Evolutionary conservation across 768 basidiomycete genomes (phyloP), one percentile per base, ranked within the genome.

Genomic region (Lactarius quietus): DNA sequence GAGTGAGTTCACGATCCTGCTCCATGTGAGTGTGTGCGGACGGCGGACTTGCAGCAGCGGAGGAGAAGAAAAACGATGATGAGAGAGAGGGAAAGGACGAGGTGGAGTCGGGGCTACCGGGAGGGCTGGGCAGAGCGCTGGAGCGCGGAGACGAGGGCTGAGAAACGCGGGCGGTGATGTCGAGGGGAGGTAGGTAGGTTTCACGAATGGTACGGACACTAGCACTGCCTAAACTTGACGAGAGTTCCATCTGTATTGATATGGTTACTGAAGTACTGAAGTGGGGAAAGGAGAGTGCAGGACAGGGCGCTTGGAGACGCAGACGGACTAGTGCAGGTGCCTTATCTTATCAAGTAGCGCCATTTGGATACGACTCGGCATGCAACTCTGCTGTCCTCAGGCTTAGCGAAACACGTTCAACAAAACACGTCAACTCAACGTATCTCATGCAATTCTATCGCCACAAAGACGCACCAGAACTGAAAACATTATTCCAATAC

Each of bases 41-140:
- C 0, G 83, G 84, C 3, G 85, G 88, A 67, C 86, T 88, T 1
- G 84, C 84, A 15, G 86, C 86, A 0, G 83, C 86, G 12, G 88
- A 90, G 36, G 87, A 89, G 77, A 89, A 90, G 77, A 90, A 88
- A 80, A 89, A 89, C 1, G 87, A 88, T 1, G 87, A 89, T 20
- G 85, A 83, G 15, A 89, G 84, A 1, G 87, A 89, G 1, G 89
- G 89, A 3, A 90, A 78, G 6, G 89, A 90, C 1, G 89, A 90
- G 45, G 85, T 76, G 1, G 86, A 87, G 57, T 80, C 85, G 1
- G 76, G 88, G 71, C 87, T 88, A 71, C 83, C 81, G 48, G 86
- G 83, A 14, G 84, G 82, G 9, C 87, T 87, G 20, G 84, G 83
- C 51, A 82, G 74, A 3, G 78, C 74, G 66, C 81, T 82, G 28